Evolutionary conservation across 257 asterid species (phyloP), one percentile per base, ranked within the genome.

Genomic region (Nicotiana sylvestris): DNA sequence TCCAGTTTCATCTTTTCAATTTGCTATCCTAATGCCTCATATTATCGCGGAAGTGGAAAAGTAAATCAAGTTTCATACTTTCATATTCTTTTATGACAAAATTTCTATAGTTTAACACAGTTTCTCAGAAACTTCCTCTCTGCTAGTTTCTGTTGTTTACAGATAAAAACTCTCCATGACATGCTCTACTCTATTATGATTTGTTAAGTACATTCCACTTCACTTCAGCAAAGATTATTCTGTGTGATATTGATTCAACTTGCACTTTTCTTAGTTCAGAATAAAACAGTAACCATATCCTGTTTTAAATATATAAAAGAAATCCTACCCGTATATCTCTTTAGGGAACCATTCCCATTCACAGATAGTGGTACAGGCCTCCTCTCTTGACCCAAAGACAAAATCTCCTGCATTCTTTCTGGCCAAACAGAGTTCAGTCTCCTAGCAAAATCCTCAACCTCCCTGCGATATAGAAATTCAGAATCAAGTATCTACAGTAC

Each of bases 401-500:
- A 91, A 74, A 95, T 88, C 89, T 92, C 97, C 84, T 94, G 96
- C 93, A 93, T 88, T 88, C 95, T 91, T 85, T 92, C 96, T 4
- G 97, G 97, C 99, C 99, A 95, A 85, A 89, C 94, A n/a, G 99
- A 91, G 85, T 92, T 94, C 83, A 96, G 86, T 89, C 97, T 91
- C 87, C 99, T 90, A 32, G 98, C 99, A 74, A 96, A 96, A 87
- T 94, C 99, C 85, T 92, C 99, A 78, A 96, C 99, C 90, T 96
- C 99, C 95, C 99, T 96, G 78, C 16, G 16, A 27, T 49, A 46
- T 27, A 49, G 62, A 74, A 74, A 74, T 17, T 27, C 15, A 49
- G 49, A 88, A 81, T 84, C 85, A 86, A 84, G 80, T 77, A 74
- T 46, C 62, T 74, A 37, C 27, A 74, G 80, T 13, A 74, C 25